Percentiles rank a stretch among this genome's conserved stretches.
Evolutionary conservation across 2,329 filamentous ascomycete species (phyloP).

Genomic region (Paracorniculantispora psalliotae): DNA sequence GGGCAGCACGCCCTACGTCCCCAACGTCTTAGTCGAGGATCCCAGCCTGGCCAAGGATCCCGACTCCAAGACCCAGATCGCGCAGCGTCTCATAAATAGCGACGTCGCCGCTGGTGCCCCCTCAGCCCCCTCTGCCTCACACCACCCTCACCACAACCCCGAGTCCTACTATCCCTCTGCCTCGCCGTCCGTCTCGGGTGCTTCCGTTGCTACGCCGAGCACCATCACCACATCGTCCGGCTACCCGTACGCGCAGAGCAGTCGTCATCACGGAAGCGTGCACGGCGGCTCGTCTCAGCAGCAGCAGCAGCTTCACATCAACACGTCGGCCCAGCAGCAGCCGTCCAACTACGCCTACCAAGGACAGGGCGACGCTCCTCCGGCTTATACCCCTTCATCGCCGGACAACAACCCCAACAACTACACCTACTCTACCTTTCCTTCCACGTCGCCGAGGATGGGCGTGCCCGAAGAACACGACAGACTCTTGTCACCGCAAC

Average conservation of each 20-base stretch:
- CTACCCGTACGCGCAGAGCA: background rate
- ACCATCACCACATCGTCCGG: constrained; percentile 11
- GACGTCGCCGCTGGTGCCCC: constrained; percentile 8
- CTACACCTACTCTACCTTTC: constrained; percentile 47
- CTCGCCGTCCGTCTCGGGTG: constrained; percentile 5
- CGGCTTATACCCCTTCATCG: constrained; percentile 38
- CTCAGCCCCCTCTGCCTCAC: constrained; percentile 14
- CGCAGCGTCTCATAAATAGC: constrained; percentile 32
- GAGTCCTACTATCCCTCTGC: constrained; percentile 1
- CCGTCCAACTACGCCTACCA: constrained; percentile 14
- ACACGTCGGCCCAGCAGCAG: constrained; percentile 1
- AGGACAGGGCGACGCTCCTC: constrained; percentile 38
- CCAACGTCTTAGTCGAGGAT: constrained; percentile 45
- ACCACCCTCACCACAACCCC: constrained; percentile 13
- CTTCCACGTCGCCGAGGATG: constrained; percentile 30
- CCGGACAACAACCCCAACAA: constrained; percentile 28
- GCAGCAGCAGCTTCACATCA: constrained; percentile 5
- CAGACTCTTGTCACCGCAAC: constrained; percentile 35
- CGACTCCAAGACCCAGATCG: constrained; percentile 40
- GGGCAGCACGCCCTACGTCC: constrained; percentile 38
- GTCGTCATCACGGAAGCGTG: constrained; percentile 16
- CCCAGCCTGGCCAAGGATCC: constrained; percentile 36
- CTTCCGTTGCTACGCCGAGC: constrained; percentile 11
- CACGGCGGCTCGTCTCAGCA: constrained; percentile 13
- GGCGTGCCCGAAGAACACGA: constrained; percentile 38